Conservation (phyloP, 108 stramenopile species). For the Pseudonitzschia multiseries region DNA sequence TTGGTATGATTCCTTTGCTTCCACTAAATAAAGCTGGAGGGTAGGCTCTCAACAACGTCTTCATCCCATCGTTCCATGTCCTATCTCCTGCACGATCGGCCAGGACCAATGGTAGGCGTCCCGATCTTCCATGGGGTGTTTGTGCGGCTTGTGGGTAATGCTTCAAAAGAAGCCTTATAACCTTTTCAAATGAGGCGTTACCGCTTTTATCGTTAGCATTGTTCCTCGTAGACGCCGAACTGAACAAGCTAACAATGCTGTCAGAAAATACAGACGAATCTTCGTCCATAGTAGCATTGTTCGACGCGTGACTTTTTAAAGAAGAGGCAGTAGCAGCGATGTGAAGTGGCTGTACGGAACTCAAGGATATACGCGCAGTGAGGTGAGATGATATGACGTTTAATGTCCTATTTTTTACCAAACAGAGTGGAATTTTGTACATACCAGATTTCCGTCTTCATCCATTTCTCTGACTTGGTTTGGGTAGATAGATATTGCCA, state of each 20-base stretch:
- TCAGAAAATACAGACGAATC: conserved; percentile 23
- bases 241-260: conserved; percentile 6
- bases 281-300: conserved; percentile 12
- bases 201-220: background rate
- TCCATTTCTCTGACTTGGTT: conserved; percentile 59
- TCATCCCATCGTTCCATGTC: conserved; percentile 49
- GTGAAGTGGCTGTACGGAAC: conserved; percentile 36
- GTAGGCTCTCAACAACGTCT: conserved; percentile 38
- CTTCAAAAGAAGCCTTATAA: conserved; percentile 42
- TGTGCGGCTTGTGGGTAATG: conserved; percentile 45
- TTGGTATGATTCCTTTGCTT: conserved; percentile 10
- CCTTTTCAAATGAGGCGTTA: conserved; percentile 32
- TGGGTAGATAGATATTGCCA: conserved; percentile 51
- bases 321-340: conserved; percentile 49
- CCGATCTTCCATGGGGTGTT: conserved; percentile 39
- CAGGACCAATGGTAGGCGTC: conserved; percentile 43
- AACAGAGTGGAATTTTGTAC: background rate
- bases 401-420: background rate
- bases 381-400: background rate
- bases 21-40: conserved; percentile 42
- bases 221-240: background rate
- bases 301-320: background rate
- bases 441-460: conserved; percentile 48
- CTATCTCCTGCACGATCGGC: conserved; percentile 36
- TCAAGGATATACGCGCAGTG: background rate